Evolutionary conservation across 139 green algal genomes (phyloP), one percentile per base, ranked within the genome.

Genomic region (Nannochloris sp.): DNA sequence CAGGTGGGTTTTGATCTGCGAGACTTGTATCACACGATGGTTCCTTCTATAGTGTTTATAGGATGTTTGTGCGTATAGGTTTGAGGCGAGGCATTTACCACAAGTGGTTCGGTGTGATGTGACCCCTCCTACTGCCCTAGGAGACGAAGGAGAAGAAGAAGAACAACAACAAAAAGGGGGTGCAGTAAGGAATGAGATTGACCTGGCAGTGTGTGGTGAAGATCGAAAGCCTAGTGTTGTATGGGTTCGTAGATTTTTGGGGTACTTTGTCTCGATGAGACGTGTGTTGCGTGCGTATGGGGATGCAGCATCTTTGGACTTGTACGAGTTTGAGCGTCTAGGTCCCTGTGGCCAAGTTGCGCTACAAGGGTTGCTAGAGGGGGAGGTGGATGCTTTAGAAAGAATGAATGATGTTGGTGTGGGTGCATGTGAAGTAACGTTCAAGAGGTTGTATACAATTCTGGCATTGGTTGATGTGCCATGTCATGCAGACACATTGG

Each of bases 391-490:
- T 54, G 46, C 18, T 12, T 25, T 19, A 18, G n/a, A 25, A 19
- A 21, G 46, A 54, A 21, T 25, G 18, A 54, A 19, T 54, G 11
- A 54, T 25, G 15, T 11, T 54, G 46, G 18, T 19, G n/a, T 19
- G 46, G 10, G n/a, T 23, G n/a, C 70, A 58, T 58, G 12, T 34
- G 12, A 23, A 29, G 23, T 34, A 12, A 37, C 50, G 8, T 16
- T 43, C 2, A 54, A 62, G 18, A 25, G 11, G 60, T 64, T 85
- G 44, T 85, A 82, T 58, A 76, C 79, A 12, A 55, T 85, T 31
- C 60, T 65, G 4, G 66, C 70, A n/a, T 37, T 61, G 9, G 29
- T 86, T 7, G 79, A 83, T 46, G 48, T 67, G n/a, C 80, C 80
- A 19, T 59, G 87, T 12, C 43, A 76, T 5, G 46, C 60, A 8